Base-by-base conservation (phyloP, 805 yeast genomes). In the Metschnikowia sp. region DNA sequence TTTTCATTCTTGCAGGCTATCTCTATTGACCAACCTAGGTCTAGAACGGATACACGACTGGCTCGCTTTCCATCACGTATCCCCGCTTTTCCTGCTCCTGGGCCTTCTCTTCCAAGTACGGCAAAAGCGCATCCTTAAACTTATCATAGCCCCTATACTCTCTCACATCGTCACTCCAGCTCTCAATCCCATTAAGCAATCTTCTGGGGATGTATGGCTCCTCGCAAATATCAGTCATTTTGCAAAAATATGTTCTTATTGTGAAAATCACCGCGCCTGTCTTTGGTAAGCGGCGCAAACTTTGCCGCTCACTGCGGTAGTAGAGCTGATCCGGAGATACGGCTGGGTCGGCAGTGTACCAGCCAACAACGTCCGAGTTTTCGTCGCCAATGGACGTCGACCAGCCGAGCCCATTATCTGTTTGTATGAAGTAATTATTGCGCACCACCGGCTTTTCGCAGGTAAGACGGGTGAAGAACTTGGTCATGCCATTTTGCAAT, bases 191-290 rank as follows among this genome's bases (percentile, higher is more conserved):
- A 57, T 81, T 71, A 36, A 80, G 67, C 54, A 83, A 69, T 53
- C 88, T 70, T 50, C 81, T 66, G 4, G 88, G 87, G 29, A 83
- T 69, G 53, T 73, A 75, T 8, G 86, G 86, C 62, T 83, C 88
- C 53, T 78, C 57, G 49, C 78, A 76, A 41, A 83, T 60, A 49
- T 81, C 75, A 3, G 68, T 64, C 30, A 83, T 57, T 8, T 86
- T 86, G 19, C 75, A 55, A 60, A 83, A 82, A 56, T 83, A 83
- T 0, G 88, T 83, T 55, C 88, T 69, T 41, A 83, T 71, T 19
- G 87, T 83, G 63, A 83, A 83, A 2, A 78, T 64, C 19, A 74
- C 66, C 10, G 77, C 84, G 10, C 88, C 87, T 3, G 79, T 62
- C 34, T 72, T 64, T 11, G 88, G 88, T 48, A 83, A 67, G 56